phyloP scores from a whole-genome alignment of 1,284 basidiomycete species.

The Golubevia sp. region DNA sequence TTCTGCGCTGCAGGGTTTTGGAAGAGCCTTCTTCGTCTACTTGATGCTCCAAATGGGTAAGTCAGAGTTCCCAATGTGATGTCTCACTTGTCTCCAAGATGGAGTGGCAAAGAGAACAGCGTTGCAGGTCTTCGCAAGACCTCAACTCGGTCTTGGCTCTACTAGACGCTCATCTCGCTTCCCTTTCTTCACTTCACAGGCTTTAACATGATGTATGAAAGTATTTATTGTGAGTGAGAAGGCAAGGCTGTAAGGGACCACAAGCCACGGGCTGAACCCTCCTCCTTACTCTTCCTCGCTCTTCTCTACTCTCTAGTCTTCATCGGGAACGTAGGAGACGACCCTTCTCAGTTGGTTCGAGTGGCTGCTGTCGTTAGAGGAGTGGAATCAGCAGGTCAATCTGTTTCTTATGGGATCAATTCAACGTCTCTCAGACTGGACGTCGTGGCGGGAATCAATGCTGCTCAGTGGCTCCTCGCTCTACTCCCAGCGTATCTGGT shows the following conservation, averaged over 20 bases:
- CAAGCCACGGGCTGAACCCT: no score
- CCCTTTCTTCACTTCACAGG: no score
- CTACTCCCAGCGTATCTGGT: conserved; percentile 43
- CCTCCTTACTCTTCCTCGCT: neutral
- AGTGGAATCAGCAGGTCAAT: conserved; percentile 47
- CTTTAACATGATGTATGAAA: conserved; percentile 36
- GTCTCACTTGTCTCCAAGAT: no score
- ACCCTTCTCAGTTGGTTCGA: conserved; percentile 34
- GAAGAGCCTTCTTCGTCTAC: conserved; percentile 36
- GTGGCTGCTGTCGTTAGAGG: conserved; percentile 37
- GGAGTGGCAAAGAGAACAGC: no score
- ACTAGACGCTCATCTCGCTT: no score
- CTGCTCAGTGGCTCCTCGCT: conserved; percentile 33
- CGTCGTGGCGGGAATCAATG: conserved; percentile 38
- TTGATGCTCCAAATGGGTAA: conserved; percentile 42
- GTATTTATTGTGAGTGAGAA: no score
- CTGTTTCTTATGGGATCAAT: conserved; percentile 36
- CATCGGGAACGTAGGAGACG: conserved; percentile 25
- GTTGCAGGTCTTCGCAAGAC: no score
- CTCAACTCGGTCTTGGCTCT: no score
- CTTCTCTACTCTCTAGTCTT: conserved; percentile 14
- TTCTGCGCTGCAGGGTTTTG: conserved; percentile 19
- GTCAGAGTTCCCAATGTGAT: no score
- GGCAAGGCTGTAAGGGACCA: no score
- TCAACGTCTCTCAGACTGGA: conserved; percentile 37